These are phyloP conservation scores for Sporothrix euskadiensis DNA, from an alignment of 2,329 filamentous ascomycete genomes.

Conservation along the genomic window DNA sequence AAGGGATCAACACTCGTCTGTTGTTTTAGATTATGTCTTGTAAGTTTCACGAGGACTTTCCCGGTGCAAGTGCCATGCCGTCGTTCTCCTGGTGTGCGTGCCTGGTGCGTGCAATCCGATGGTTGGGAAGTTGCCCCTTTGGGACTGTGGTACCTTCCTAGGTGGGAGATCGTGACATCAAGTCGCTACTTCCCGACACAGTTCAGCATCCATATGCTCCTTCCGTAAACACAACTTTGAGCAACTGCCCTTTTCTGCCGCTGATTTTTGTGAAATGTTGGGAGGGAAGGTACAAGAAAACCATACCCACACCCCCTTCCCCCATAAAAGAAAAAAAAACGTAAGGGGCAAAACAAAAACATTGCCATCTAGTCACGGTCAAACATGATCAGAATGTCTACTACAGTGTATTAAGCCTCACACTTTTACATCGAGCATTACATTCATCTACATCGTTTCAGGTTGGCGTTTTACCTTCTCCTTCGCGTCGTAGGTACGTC, in stretches of 20 bases:
- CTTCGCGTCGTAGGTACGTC: neutral
- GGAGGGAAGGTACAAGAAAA: neutral
- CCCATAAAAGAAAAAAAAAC: neutral
- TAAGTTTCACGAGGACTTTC: neutral
- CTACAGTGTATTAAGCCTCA: neutral
- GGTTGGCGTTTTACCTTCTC: neutral
- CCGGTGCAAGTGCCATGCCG: neutral
- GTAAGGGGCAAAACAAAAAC: neutral
- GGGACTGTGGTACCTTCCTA: slow-evolving; percentile 8
- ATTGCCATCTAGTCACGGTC: neutral
- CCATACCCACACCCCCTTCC: neutral
- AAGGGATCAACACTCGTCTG: neutral
- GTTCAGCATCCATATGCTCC: slow-evolving; percentile 1
- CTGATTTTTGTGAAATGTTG: neutral
- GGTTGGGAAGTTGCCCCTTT: neutral
- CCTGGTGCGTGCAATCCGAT: neutral
- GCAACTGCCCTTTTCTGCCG: neutral
- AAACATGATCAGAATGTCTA: neutral
- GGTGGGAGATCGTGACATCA: neutral
- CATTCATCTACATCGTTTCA: neutral
- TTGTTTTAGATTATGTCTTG: neutral
- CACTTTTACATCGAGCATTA: neutral
- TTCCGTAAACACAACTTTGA: neutral
- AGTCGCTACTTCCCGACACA: neutral
- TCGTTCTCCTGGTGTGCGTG: neutral